Conservation (phyloP, 768 basidiomycete species). For the Mycena haematopus region DNA sequence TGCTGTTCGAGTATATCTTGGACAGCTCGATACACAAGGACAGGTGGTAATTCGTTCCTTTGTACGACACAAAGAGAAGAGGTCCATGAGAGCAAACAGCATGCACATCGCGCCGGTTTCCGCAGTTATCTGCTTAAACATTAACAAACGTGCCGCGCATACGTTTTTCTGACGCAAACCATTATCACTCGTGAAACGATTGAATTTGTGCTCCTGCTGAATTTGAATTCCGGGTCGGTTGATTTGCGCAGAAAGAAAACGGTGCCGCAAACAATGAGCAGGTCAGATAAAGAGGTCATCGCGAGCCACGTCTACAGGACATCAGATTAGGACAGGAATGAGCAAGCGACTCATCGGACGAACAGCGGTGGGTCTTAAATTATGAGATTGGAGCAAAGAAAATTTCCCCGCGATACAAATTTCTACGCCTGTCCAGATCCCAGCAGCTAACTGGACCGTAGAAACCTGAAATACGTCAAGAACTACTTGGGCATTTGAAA, state of each 20-base stretch:
- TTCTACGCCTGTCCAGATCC: slow-evolving; percentile 14
- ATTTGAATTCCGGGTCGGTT: background rate
- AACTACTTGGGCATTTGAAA: background rate
- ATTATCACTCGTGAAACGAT: slow-evolving; percentile 4
- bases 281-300: slow-evolving; percentile 6
- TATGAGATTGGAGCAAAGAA: slow-evolving; percentile 6
- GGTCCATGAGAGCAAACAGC: slow-evolving; percentile 17
- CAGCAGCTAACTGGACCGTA: slow-evolving; percentile 3
- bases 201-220: background rate
- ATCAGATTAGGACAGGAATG: background rate
- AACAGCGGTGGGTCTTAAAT: slow-evolving; percentile 9
- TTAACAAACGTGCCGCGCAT: background rate
- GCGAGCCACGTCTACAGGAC: slow-evolving; percentile 15
- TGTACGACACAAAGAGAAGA: slow-evolving; percentile 22
- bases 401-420: slow-evolving; percentile 10
- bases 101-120: slow-evolving; percentile 27
- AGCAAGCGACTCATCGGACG: background rate
- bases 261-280: slow-evolving; percentile 15
- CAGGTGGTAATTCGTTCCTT: slow-evolving; percentile 19
- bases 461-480: background rate
- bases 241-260: slow-evolving; percentile 4
- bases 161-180: background rate
- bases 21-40: slow-evolving; percentile 15
- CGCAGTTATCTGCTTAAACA: slow-evolving; percentile 5
- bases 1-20: slow-evolving; percentile 24